Evolutionary conservation across 305 asterid species (phyloP), one percentile per base, ranked within the genome.

Genomic region (Ruellia speciosa): DNA sequence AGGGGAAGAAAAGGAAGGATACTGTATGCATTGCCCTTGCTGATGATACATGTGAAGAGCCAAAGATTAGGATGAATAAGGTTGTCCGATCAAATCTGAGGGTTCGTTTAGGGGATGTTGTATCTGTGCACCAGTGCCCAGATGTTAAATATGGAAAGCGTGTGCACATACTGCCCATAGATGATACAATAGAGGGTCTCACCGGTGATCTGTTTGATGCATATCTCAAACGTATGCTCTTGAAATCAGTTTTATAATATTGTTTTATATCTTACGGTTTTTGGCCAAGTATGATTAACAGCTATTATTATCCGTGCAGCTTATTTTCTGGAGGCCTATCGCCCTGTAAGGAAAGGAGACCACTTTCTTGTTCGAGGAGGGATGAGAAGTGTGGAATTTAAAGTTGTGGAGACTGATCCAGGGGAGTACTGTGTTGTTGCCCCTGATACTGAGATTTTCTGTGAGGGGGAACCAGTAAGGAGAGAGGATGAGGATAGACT

Each of bases 31-130:
- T 80, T 59, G 83, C 80, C 20, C 75, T 83, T 66, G 87, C 77
- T 59, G 92, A 83, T 60, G 87, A 80, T 0, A 78, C 76, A 3
- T 80, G 87, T 57, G 92, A 83, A 33, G 84, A 72, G 51, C 79
- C 92, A 14, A 83, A 74, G 76, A 83, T 83, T 56, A 72, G 83
- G 54, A 80, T 80, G 84, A 83, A 83, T 66, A 83, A 83, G 72
- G 92, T 83, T 65, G 85, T 80, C 33, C 73, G 87, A 58, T 60
- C 52, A 52, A 83, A 83, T 75, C 81, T 80, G 18, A 74, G 85
- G 72, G 85, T 83, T 67, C 68, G 92, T 62, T 81, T 83, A n/a
- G 92, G 92, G 51, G 92, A 83, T 69, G 85, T 78, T 49, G 85
- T 83, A 17, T 83, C 92, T 19, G 80, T 83, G 14, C 85, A 83